Evolutionary conservation across 1,284 basidiomycete genomes (phyloP).

Genomic region (Gomphus bonarii): DNA sequence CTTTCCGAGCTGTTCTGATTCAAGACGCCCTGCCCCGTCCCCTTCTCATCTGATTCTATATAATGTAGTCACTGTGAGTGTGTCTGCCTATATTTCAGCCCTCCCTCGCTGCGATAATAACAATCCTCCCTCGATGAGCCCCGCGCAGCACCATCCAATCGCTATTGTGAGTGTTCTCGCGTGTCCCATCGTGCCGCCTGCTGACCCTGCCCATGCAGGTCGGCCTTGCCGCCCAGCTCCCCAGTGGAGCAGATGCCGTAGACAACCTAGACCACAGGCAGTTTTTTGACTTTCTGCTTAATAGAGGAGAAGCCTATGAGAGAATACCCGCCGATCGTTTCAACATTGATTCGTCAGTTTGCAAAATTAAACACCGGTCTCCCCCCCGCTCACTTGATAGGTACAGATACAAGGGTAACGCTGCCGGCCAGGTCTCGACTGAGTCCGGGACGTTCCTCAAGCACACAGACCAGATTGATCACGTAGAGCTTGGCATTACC

Average conservation of each 20-base stretch:
- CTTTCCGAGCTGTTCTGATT: background rate
- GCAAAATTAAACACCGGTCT: too few relatives aligned
- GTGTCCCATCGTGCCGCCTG: background rate
- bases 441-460: conserved; percentile 15
- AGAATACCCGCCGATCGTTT: conserved; percentile 14
- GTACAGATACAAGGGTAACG: conserved; percentile 13
- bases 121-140: background rate
- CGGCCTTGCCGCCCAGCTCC: conserved; percentile 12
- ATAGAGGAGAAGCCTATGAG: conserved; percentile 14
- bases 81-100: background rate
- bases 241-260: background rate
- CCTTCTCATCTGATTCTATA: background rate
- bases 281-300: conserved; percentile 13
- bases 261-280: conserved; percentile 11
- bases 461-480: conserved; percentile 12
- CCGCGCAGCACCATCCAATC: background rate
- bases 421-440: conserved; percentile 11
- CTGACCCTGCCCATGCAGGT: background rate
- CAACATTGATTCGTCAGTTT: conserved; percentile 14
- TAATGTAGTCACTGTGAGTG: background rate
- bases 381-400: background rate
- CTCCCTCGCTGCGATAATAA: background rate
- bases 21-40: background rate
- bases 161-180: background rate
- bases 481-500: conserved; percentile 16